These are phyloP conservation scores for Apiospora malaysiana DNA, from an alignment of 2,329 filamentous ascomycete species.

Conservation along the genomic window DNA sequence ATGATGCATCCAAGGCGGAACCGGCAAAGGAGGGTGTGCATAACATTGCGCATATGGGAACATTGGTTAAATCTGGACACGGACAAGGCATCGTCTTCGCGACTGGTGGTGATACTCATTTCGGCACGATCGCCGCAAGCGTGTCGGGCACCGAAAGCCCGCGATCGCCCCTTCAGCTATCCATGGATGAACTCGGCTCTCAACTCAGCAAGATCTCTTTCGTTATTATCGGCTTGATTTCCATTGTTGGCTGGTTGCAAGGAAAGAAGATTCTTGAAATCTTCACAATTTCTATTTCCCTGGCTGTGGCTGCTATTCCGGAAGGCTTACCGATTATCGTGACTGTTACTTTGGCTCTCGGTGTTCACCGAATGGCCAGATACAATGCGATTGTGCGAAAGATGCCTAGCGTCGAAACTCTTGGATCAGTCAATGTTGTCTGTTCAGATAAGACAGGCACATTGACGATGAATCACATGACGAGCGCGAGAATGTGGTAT, in stretches of 20 bases:
- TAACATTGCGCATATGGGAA: slow-evolving; percentile 99
- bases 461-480: slow-evolving; percentile 98
- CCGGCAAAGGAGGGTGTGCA: slow-evolving; percentile 75
- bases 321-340: slow-evolving; percentile 98
- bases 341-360: slow-evolving; percentile 92
- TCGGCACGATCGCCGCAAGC: slow-evolving; percentile 93
- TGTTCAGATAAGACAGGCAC: slow-evolving; percentile 99
- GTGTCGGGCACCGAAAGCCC: slow-evolving; percentile 95
- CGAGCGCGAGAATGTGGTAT: slow-evolving; percentile 94
- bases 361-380: slow-evolving; percentile 94
- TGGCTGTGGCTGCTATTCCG: slow-evolving; percentile 91
- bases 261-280: slow-evolving; percentile 91
- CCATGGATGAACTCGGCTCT: slow-evolving; percentile 96
- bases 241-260: slow-evolving; percentile 86
- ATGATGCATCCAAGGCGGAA: slow-evolving; percentile 66
- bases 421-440: slow-evolving; percentile 99
- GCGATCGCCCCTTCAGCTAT: slow-evolving; percentile 88
- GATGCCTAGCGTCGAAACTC: slow-evolving; percentile 94
- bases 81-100: slow-evolving; percentile 97
- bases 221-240: slow-evolving; percentile 90
- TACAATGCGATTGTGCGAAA: slow-evolving; percentile 93
- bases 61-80: slow-evolving; percentile 90
- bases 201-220: slow-evolving; percentile 98
- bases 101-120: slow-evolving; percentile 91
- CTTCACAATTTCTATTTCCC: slow-evolving; percentile 95